These are phyloP conservation scores for Annona cherimola DNA, from an alignment of 164 flowering plant genomes.

Conservation along the genomic window DNA sequence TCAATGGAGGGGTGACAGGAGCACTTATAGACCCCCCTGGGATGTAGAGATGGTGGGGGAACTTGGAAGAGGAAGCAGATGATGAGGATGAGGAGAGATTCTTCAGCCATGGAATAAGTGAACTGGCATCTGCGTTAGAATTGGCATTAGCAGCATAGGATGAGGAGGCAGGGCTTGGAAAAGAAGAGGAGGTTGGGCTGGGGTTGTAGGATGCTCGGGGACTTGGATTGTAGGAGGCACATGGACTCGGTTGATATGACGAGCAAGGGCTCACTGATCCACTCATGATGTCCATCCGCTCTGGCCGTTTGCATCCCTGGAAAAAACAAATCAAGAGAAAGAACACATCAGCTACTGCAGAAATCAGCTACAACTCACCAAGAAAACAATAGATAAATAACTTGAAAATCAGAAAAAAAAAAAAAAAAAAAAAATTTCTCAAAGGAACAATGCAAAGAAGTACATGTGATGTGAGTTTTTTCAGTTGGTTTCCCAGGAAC, in stretches of 20 bases:
- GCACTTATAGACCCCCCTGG: slow-evolving; percentile 88
- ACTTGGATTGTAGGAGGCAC: slow-evolving; percentile 38
- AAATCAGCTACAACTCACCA: not conserved
- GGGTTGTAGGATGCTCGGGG: slow-evolving; percentile 34
- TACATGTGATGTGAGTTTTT: too few species aligned
- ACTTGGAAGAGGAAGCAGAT: slow-evolving; percentile 54
- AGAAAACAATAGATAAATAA: too few species aligned
- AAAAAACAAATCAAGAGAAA: not conserved
- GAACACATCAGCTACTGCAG: not conserved
- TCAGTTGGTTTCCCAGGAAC: not conserved
- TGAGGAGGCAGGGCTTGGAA: slow-evolving; percentile 62
- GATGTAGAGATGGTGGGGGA: slow-evolving; percentile 51
- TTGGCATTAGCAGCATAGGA: slow-evolving; percentile 34
- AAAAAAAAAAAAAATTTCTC: too few species aligned
- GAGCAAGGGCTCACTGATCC: slow-evolving; percentile 68
- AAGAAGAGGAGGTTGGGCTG: slow-evolving; percentile 72
- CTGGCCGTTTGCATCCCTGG: slow-evolving; percentile 18
- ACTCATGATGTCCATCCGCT: slow-evolving; percentile 12
- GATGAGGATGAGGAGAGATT: slow-evolving; percentile 67
- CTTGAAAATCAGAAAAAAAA: too few species aligned
- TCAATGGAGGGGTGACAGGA: slow-evolving; percentile 87
- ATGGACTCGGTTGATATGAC: slow-evolving; percentile 71
- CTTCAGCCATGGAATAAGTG: slow-evolving; percentile 95
- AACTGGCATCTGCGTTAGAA: slow-evolving; percentile 41
- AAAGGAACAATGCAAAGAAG: not conserved